Base-by-base conservation (phyloP, 129 eudicot genomes). In the Tagetes erecta region DNA sequence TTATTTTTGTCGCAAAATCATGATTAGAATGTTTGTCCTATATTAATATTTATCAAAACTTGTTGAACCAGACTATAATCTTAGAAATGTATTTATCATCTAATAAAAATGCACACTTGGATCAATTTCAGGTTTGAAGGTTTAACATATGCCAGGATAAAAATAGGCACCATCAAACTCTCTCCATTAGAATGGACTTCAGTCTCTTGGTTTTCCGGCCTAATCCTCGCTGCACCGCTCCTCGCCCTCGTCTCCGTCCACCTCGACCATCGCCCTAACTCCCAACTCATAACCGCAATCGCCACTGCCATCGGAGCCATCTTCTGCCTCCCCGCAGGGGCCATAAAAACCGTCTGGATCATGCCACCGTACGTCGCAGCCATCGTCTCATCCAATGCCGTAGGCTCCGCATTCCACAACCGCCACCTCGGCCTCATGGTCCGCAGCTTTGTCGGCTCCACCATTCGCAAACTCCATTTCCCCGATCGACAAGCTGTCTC, bases 301-400 rank as follows among this genome's bases (percentile, higher is more conserved):
- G 85, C 88, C 58, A 91, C 94, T 6, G 91, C 83, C 42, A 52
- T 80, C 9, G 97, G 97, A 8, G 94, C 89, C 65, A 40, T 87
- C 75, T 86, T 88, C 81, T 91, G 97, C 79, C 97, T 87, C 66
- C 97, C 97, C 6, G 83, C 95, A 1, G 97, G 97, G 31, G 90
- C 90, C 72, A 80, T 91, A 80, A 78, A 74, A 67, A 86, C 84
- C 36, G 75, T 80, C 27, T 87, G 87, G 87, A 88, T 91, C 71
- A 87, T 91, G 73, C 97, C 95, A 7, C 95, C 91, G 5, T 91
- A 91, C 64, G 73, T 91, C 33, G 91, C 88, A 1, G 85, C 82
- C 81, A 84, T 91, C 40, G 89, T 87, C 33, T 78, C 83, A 41
- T 89, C 97, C 70, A 86, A 71, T 77, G 77, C 95, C 40, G 77